phyloP scores from a whole-genome alignment of 306 rosid genomes.

The Malus asiatica region DNA sequence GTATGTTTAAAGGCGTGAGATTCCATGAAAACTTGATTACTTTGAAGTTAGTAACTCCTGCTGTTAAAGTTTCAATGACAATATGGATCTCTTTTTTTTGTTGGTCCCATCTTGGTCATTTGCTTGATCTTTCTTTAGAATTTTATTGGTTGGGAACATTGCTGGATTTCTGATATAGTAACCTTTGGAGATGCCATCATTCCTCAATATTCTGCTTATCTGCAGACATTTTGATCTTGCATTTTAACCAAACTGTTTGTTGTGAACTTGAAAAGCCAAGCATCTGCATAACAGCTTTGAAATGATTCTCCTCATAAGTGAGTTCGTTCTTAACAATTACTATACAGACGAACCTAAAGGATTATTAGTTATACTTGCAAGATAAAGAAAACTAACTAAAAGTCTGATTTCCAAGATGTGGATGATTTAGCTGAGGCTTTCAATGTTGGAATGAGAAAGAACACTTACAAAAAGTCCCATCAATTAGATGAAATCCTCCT shows the following conservation, averaged over 20 bases:
- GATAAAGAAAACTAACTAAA: not conserved
- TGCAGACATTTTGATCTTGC: not conserved
- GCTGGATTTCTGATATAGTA: not conserved
- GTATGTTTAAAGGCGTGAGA: conserved; percentile 56
- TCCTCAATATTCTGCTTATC: not conserved
- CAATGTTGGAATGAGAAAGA: not conserved
- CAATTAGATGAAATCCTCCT: not conserved
- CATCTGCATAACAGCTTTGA: not conserved
- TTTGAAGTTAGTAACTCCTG: not conserved
- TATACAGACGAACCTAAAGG: not conserved
- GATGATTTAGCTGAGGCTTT: not conserved
- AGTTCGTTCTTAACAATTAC: not conserved
- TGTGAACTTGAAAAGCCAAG: not conserved
- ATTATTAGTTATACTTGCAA: not conserved
- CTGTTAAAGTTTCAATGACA: not conserved
- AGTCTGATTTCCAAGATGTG: not conserved
- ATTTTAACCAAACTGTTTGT: not conserved
- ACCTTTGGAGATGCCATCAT: not conserved
- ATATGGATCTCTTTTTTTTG: not conserved
- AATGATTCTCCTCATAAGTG: not conserved
- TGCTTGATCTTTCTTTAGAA: not conserved
- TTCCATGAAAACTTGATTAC: conserved; percentile 25
- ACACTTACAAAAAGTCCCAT: not conserved
- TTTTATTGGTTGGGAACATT: not conserved
- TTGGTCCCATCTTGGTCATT: not conserved